Percentiles rank a stretch among this genome's conserved stretches.
Conservation (phyloP, 2,329 filamentous ascomycete species). For the Orbilia oligospora region DNA sequence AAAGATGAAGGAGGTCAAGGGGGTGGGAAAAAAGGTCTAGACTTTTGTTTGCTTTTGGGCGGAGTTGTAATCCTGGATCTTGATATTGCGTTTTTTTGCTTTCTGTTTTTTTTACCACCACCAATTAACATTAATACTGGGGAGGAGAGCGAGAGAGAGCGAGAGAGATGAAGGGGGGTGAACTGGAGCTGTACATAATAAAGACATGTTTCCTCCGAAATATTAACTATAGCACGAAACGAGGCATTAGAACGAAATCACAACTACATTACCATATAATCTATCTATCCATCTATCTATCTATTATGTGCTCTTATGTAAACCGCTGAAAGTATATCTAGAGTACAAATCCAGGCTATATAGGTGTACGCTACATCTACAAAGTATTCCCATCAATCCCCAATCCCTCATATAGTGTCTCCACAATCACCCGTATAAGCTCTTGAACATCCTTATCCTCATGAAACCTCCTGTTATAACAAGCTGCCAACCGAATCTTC, state of each 20-base stretch:
- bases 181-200: constrained; percentile 19
- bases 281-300: too few species aligned
- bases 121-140: neutral
- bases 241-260: neutral
- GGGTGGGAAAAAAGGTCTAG: neutral
- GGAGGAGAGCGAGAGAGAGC: neutral
- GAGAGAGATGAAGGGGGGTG: neutral
- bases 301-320: too few species aligned
- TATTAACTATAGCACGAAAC: neutral
- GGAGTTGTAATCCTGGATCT: constrained; percentile 15
- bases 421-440: neutral
- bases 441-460: neutral
- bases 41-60: constrained; percentile 9
- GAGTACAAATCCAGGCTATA: too few species aligned
- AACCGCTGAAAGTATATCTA: too few species aligned
- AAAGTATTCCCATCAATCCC: neutral
- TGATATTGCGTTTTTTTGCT: neutral
- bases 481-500: neutral
- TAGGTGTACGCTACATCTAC: too few species aligned
- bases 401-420: neutral
- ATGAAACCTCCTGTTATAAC: constrained; percentile 22
- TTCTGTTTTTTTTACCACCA: neutral
- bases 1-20: too few species aligned
- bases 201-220: neutral
- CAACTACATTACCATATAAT: neutral